phyloP scores from a whole-genome alignment of 306 rosid genomes.

The Sechiopsis laciniata region DNA sequence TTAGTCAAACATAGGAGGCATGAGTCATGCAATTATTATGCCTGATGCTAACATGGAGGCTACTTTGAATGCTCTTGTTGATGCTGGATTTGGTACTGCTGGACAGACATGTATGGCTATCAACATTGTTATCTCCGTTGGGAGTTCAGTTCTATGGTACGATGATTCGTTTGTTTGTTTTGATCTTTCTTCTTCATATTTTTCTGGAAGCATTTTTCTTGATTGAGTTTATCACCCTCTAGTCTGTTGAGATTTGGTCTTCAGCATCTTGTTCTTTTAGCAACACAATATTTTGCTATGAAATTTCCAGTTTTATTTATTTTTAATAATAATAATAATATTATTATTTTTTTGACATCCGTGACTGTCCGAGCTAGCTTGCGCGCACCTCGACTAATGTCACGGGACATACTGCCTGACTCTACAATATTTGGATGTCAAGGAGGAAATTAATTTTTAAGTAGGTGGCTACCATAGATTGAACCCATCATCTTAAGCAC shows the following conservation, averaged over 20 bases:
- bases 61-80: slow-evolving; percentile 47
- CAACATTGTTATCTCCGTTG: slow-evolving; percentile 55
- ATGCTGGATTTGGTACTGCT: slow-evolving; percentile 57
- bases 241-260: background rate
- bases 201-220: background rate
- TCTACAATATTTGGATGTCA: too few species aligned
- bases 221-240: background rate
- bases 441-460: too few species aligned
- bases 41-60: slow-evolving; percentile 69
- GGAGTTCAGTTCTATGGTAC: slow-evolving; percentile 56
- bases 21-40: slow-evolving; percentile 57
- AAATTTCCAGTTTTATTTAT: background rate
- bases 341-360: too few species aligned
- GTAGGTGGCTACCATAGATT: too few species aligned
- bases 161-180: slow-evolving; percentile 11
- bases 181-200: background rate
- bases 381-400: too few species aligned
- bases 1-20: slow-evolving; percentile 54
- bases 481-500: too few species aligned
- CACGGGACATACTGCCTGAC: too few species aligned
- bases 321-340: too few species aligned
- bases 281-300: background rate
- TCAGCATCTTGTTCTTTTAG: background rate
- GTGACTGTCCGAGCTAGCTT: too few species aligned
- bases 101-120: slow-evolving; percentile 57